Percentiles rank a stretch among this genome's conserved stretches.
These are phyloP conservation scores for Penicillium salamii DNA, from an alignment of 495 filamentous ascomycete genomes.

Conservation along the genomic window DNA sequence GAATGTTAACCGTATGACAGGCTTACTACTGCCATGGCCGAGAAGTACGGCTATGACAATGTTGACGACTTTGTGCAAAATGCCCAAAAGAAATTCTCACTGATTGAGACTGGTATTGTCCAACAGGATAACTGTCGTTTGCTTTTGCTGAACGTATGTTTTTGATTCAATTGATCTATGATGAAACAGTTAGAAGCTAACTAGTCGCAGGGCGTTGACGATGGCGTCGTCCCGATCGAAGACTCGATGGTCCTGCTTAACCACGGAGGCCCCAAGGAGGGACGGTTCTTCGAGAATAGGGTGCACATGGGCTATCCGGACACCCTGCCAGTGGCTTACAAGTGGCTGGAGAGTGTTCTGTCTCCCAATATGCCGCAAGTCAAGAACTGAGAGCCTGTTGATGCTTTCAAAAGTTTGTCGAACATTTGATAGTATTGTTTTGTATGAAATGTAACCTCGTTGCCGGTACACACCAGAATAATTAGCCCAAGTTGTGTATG, in stretches of 20 bases:
- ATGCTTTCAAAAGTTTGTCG: background rate
- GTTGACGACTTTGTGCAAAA: constrained; percentile 58
- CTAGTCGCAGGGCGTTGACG: constrained; percentile 54
- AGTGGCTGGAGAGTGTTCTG: constrained; percentile 38
- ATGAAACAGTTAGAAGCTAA: constrained; percentile 3
- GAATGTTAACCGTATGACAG: constrained; percentile 31
- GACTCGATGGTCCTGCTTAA: constrained; percentile 67
- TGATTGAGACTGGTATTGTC: constrained; percentile 67
- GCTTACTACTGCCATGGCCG: constrained; percentile 60
- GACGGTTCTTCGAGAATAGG: constrained; percentile 57
- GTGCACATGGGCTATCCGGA: constrained; percentile 66
- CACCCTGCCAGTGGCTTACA: constrained; percentile 34
- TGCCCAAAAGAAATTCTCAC: constrained; percentile 67
- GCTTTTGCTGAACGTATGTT: constrained; percentile 63
- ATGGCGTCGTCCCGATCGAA: constrained; percentile 76
- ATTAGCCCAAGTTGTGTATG: too few species aligned
- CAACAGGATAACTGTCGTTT: constrained; percentile 60
- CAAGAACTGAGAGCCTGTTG: constrained; percentile 21
- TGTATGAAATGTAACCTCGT: background rate
- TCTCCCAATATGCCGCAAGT: constrained; percentile 16
- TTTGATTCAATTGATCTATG: background rate
- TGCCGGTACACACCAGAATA: background rate
- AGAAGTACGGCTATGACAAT: constrained; percentile 66
- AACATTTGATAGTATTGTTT: too few species aligned
- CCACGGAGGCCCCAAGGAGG: constrained; percentile 73